Evolutionary conservation across 495 filamentous ascomycete species (phyloP).

Genomic region (Staphylotrichum tortipilum): DNA sequence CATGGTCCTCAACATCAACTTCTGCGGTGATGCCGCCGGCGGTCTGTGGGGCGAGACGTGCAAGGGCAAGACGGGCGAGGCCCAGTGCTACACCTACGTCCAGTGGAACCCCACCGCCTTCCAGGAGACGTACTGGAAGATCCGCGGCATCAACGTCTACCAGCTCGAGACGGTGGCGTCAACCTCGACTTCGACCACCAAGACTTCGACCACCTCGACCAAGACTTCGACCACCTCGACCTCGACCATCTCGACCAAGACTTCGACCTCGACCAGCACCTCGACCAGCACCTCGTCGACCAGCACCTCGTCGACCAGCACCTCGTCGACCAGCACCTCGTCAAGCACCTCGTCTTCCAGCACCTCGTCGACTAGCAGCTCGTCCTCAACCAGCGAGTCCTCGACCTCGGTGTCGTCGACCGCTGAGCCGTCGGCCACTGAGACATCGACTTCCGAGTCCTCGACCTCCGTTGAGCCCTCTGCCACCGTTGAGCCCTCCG

Average conservation of each 20-base stretch:
- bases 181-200: constrained; percentile 27
- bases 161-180: constrained; percentile 13
- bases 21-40: constrained; percentile 41
- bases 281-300: background rate
- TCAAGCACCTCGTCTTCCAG: constrained; percentile 12
- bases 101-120: constrained; percentile 48
- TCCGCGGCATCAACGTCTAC: constrained; percentile 48
- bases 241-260: background rate
- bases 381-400: background rate
- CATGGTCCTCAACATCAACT: constrained; percentile 41
- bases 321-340: constrained; percentile 19
- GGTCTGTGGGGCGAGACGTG: constrained; percentile 18
- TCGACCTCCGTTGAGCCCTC: too few relatives aligned
- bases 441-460: constrained; percentile 1
- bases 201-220: constrained; percentile 28
- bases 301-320: background rate
- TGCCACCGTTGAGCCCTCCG: too few relatives aligned
- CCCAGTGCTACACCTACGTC: constrained; percentile 50
- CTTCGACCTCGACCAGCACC: constrained; percentile 14
- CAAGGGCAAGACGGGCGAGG: constrained; percentile 8
- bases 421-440: constrained; percentile 8
- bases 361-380: background rate
- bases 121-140: constrained; percentile 46
- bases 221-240: constrained; percentile 1
- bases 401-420: background rate